These are phyloP conservation scores for Helotiales sp. DNA, from an alignment of 2,329 filamentous ascomycete genomes.

Conservation along the genomic window DNA sequence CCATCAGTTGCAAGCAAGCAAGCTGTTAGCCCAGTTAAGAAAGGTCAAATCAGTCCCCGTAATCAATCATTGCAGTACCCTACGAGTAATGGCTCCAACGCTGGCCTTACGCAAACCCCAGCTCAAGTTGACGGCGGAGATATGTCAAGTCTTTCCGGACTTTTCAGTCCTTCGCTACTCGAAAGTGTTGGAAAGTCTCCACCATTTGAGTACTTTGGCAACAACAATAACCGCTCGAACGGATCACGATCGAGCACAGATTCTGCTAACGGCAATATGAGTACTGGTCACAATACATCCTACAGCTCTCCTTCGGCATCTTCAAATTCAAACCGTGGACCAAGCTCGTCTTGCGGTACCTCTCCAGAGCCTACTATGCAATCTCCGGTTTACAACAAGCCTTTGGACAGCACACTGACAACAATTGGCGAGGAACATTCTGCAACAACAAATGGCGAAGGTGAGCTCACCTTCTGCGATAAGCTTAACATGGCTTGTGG, in stretches of 20 bases:
- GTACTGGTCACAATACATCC: conserved; percentile 54
- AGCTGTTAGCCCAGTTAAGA: conserved; percentile 34
- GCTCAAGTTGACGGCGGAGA: conserved; percentile 42
- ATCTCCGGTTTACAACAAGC: conserved; percentile 66
- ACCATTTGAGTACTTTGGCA: conserved; percentile 48
- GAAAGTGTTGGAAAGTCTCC: conserved; percentile 51
- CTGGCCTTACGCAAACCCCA: conserved; percentile 33
- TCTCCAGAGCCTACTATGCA: conserved; percentile 78
- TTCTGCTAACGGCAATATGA: conserved; percentile 37
- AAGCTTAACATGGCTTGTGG: conserved; percentile 61
- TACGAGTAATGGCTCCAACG: conserved; percentile 45
- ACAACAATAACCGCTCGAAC: conserved; percentile 49
- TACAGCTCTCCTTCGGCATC: conserved; percentile 69
- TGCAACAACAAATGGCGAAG: conserved; percentile 47
- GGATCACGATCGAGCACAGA: conserved; percentile 50
- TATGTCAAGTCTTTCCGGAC: conserved; percentile 58
- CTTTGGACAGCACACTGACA: conserved; percentile 62
- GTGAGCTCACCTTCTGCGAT: conserved; percentile 59
- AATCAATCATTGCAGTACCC: conserved; percentile 39
- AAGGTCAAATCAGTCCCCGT: conserved; percentile 35
- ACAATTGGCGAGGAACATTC: conserved; percentile 71
- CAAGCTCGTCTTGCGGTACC: conserved; percentile 73
- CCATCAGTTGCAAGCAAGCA: conserved; percentile 29
- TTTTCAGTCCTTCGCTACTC: conserved; percentile 63
- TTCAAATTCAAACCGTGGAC: conserved; percentile 62